Evolutionary conservation across 495 filamentous ascomycete genomes (phyloP).

Genomic region (Astrocystis sublimbata): DNA sequence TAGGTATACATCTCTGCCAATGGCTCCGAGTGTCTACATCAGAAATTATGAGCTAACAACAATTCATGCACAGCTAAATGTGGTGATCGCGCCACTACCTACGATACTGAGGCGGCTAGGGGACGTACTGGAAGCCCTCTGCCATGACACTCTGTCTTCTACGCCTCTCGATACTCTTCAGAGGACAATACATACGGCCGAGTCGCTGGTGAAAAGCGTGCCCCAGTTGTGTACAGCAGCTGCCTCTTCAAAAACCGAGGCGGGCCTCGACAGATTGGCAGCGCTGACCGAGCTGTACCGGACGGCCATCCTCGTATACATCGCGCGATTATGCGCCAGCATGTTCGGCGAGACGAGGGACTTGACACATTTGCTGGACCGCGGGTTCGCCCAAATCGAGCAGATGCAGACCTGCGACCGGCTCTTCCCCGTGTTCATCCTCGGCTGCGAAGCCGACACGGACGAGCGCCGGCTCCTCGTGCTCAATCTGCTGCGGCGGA

Average conservation of each 20-base stretch:
- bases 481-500: constrained; percentile 34
- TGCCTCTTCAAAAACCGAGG: background rate
- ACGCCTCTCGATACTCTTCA: background rate
- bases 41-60: background rate
- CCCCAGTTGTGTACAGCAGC: constrained; percentile 12
- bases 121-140: background rate
- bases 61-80: background rate
- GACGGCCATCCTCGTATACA: constrained; percentile 36
- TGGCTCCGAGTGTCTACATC: background rate
- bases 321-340: constrained; percentile 29
- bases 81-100: background rate
- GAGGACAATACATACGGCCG: constrained; percentile 12
- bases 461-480: constrained; percentile 36
- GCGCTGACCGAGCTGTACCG: constrained; percentile 31
- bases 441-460: constrained; percentile 41
- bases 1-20: background rate
- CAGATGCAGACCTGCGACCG: constrained; percentile 29
- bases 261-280: background rate
- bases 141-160: background rate
- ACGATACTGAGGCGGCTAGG: constrained; percentile 4
- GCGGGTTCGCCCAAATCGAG: constrained; percentile 25
- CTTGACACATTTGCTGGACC: constrained; percentile 26
- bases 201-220: constrained; percentile 26
- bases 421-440: constrained; percentile 41
- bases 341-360: constrained; percentile 22